These are phyloP conservation scores for Elsinoe fawcettii DNA, from an alignment of 2,329 filamentous ascomycete species.

Conservation along the genomic window DNA sequence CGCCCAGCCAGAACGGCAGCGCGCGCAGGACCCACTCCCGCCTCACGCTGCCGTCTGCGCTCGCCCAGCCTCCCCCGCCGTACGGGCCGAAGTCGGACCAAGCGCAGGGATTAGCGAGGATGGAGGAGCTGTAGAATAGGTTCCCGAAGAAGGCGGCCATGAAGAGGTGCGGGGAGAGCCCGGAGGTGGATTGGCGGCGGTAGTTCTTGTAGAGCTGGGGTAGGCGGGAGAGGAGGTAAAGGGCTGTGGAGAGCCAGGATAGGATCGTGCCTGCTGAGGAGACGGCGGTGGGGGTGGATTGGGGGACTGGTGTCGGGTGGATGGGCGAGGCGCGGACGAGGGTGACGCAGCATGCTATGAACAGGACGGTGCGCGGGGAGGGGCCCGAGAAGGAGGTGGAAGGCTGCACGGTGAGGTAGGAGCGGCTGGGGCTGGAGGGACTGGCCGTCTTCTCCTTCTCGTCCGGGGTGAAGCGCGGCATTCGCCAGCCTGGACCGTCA, in stretches of 20 bases:
- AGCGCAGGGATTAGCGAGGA: slow-evolving; percentile 56
- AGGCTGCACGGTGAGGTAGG: slow-evolving; percentile 23
- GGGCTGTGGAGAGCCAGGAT: slow-evolving; percentile 49
- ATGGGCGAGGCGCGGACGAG: slow-evolving; percentile 34
- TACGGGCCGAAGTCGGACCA: slow-evolving; percentile 52
- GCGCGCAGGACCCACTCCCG: slow-evolving; percentile 51
- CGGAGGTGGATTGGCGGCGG: slow-evolving; percentile 53
- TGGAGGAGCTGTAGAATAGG: slow-evolving; percentile 56
- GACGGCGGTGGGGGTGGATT: slow-evolving; percentile 22
- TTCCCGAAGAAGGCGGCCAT: slow-evolving; percentile 61
- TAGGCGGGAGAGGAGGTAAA: slow-evolving; percentile 53
- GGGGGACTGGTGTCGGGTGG: slow-evolving; percentile 14
- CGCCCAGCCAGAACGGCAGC: slow-evolving; percentile 58
- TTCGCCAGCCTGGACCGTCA: slow-evolving; percentile 15
- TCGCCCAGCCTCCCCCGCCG: slow-evolving; percentile 52
- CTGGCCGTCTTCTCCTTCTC: slow-evolving; percentile 22
- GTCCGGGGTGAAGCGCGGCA: slow-evolving; percentile 22
- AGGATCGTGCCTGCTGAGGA: slow-evolving; percentile 44
- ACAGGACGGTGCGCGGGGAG: slow-evolving; percentile 40
- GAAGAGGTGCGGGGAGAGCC: slow-evolving; percentile 56
- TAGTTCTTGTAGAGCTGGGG: slow-evolving; percentile 62
- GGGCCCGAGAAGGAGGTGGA: slow-evolving; percentile 38
- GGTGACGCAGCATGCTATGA: slow-evolving; percentile 40
- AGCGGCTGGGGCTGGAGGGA: background rate
- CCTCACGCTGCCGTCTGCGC: slow-evolving; percentile 46